Evolutionary conservation across 305 asterid genomes (phyloP).

Genomic region (Withania somnifera): DNA sequence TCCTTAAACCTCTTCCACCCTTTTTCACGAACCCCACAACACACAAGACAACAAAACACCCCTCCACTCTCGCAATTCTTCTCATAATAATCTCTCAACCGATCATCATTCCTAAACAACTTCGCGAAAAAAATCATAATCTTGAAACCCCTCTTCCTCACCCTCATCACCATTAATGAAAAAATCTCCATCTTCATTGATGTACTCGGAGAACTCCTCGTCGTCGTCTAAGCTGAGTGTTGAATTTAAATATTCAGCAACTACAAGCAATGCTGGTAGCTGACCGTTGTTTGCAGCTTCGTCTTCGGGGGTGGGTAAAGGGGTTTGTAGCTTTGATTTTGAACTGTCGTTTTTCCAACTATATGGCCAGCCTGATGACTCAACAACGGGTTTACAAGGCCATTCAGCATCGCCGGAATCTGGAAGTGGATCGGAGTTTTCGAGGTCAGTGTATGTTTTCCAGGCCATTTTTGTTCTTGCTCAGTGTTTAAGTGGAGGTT

Average conservation of each 20-base stretch:
- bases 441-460: background rate
- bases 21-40: slow-evolving; percentile 47
- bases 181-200: slow-evolving; percentile 5
- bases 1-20: slow-evolving; percentile 51
- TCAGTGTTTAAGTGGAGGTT: slow-evolving; percentile 24
- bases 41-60: slow-evolving; percentile 58
- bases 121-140: slow-evolving; percentile 30
- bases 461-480: background rate
- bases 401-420: slow-evolving; percentile 31
- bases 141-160: slow-evolving; percentile 19
- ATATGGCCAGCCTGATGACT: slow-evolving; percentile 31
- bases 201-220: slow-evolving; percentile 18
- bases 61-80: slow-evolving; percentile 44
- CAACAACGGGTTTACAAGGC: slow-evolving; percentile 33
- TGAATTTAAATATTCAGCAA: background rate
- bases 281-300: slow-evolving; percentile 29
- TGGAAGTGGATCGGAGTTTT: background rate
- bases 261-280: slow-evolving; percentile 14
- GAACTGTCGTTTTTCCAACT: background rate
- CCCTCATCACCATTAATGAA: slow-evolving; percentile 19
- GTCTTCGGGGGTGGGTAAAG: slow-evolving; percentile 21
- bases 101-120: slow-evolving; percentile 35
- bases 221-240: slow-evolving; percentile 6
- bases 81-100: slow-evolving; percentile 38
- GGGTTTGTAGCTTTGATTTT: slow-evolving; percentile 7